These are phyloP conservation scores for Microcyclospora tardicrescens DNA, from an alignment of 2,329 filamentous ascomycete species.

Conservation along the genomic window DNA sequence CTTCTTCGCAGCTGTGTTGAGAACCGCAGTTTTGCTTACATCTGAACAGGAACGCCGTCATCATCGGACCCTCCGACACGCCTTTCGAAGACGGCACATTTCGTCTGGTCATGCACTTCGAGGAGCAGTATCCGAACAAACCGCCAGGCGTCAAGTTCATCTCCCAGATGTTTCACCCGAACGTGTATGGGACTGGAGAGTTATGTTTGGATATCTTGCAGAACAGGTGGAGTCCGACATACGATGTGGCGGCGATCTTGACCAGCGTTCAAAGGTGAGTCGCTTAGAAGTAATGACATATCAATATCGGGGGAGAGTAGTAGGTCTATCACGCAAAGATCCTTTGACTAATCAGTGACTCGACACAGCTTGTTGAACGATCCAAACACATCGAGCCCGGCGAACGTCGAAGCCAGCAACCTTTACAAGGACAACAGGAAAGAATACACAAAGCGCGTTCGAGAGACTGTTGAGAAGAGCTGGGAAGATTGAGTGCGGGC, in stretches of 20 bases:
- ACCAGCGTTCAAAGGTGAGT: constrained; percentile 91
- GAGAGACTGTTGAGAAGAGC: constrained; percentile 97
- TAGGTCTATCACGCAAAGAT: no score
- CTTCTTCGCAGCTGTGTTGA: constrained; percentile 10
- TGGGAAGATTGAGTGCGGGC: constrained; percentile 64
- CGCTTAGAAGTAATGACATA: neutral
- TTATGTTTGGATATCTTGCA: constrained; percentile 93
- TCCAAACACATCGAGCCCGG: constrained; percentile 94
- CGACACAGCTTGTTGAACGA: constrained; percentile 73
- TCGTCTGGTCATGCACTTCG: constrained; percentile 95
- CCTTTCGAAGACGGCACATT: constrained; percentile 98
- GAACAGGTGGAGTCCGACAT: constrained; percentile 96
- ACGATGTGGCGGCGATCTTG: constrained; percentile 91
- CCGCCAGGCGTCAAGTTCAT: constrained; percentile 97
- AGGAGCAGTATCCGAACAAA: constrained; percentile 98
- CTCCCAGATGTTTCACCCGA: constrained; percentile 97
- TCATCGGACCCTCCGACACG: constrained; percentile 91
- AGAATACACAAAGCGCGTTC: constrained; percentile 88
- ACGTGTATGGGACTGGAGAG: constrained; percentile 94
- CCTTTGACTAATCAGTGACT: neutral
- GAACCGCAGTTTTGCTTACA: neutral
- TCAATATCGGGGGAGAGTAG: neutral
- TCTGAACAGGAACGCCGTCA: constrained; percentile 76
- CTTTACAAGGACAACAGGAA: constrained; percentile 96
- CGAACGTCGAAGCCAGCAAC: constrained; percentile 95